phyloP scores from a whole-genome alignment of 2,329 filamentous ascomycete genomes.

The Scortechinia acanthostroma region DNA sequence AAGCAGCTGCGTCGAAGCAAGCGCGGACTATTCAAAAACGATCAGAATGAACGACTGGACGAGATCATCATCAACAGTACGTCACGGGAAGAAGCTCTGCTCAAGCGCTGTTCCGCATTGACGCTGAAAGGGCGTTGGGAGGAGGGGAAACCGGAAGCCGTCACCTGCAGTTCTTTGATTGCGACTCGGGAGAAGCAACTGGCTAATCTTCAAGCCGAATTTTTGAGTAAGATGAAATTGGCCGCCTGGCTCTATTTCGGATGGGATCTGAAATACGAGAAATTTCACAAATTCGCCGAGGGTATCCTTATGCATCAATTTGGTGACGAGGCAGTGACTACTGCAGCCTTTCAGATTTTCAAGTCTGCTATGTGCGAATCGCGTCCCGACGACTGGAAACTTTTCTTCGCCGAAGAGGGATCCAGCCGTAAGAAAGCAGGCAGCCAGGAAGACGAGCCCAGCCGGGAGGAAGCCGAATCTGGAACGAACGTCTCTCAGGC shows the following conservation, averaged over 20 bases:
- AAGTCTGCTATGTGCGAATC: too few species aligned
- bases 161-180: slow-evolving; percentile 21
- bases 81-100: slow-evolving; percentile 41
- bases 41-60: slow-evolving; percentile 12
- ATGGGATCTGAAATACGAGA: slow-evolving; percentile 10
- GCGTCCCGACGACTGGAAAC: too few species aligned
- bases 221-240: slow-evolving; percentile 11
- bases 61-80: slow-evolving; percentile 27
- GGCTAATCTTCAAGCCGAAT: slow-evolving; percentile 10
- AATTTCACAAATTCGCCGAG: slow-evolving; percentile 19
- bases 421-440: too few species aligned
- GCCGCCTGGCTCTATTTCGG: slow-evolving; percentile 18
- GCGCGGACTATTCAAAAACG: slow-evolving; percentile 13
- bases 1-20: slow-evolving; percentile 26
- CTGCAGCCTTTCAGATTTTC: too few species aligned
- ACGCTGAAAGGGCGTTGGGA: slow-evolving; percentile 15
- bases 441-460: too few species aligned
- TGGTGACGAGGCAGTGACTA: too few species aligned
- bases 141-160: slow-evolving; percentile 13
- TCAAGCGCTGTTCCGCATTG: slow-evolving; percentile 32
- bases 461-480: too few species aligned
- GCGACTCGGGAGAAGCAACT: slow-evolving; percentile 13
- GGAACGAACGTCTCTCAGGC: too few species aligned
- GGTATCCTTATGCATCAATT: too few species aligned
- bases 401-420: too few species aligned